Conservation (phyloP, 768 basidiomycete genomes). For the Tephrocybe sp. region DNA sequence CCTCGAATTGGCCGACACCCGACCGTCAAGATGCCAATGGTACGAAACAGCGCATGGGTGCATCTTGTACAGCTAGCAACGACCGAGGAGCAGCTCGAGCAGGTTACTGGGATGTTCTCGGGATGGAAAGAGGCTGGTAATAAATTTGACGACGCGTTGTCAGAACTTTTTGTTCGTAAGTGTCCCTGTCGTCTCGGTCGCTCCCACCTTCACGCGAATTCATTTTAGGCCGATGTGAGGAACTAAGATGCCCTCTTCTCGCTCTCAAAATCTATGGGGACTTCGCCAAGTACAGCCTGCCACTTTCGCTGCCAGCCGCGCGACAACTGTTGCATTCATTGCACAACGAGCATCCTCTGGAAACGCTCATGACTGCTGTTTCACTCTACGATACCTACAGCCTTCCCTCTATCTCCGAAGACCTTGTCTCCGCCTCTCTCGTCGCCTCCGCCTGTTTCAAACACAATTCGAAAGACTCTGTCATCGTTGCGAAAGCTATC, state of each 20-base stretch:
- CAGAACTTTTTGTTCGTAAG: conserved; percentile 56
- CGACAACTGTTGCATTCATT: conserved; percentile 59
- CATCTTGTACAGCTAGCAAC: conserved; percentile 49
- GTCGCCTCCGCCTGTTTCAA: conserved; percentile 54
- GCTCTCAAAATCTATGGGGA: conserved; percentile 62
- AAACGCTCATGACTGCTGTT: conserved; percentile 46
- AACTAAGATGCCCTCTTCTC: conserved; percentile 51
- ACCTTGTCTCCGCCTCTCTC: conserved; percentile 56
- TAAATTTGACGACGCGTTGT: conserved; percentile 35
- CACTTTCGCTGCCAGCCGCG: conserved; percentile 48
- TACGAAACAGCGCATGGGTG: conserved; percentile 47
- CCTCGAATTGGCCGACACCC: conserved; percentile 38
- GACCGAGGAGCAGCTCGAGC: conserved; percentile 47
- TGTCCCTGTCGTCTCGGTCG: conserved; percentile 10
- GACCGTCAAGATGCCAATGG: conserved; percentile 26
- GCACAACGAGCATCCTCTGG: conserved; percentile 43
- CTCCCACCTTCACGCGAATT: background rate
- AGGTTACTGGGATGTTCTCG: conserved; percentile 45
- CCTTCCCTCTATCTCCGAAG: conserved; percentile 51
- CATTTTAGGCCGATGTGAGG: conserved; percentile 55
- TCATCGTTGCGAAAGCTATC: conserved; percentile 39
- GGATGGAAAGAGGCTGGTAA: conserved; percentile 45
- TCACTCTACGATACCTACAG: conserved; percentile 54
- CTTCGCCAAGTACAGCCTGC: conserved; percentile 58
- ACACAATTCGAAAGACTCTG: conserved; percentile 37